Conservation (phyloP, 2,329 filamentous ascomycete genomes). For the Fusarium ramigenum region DNA sequence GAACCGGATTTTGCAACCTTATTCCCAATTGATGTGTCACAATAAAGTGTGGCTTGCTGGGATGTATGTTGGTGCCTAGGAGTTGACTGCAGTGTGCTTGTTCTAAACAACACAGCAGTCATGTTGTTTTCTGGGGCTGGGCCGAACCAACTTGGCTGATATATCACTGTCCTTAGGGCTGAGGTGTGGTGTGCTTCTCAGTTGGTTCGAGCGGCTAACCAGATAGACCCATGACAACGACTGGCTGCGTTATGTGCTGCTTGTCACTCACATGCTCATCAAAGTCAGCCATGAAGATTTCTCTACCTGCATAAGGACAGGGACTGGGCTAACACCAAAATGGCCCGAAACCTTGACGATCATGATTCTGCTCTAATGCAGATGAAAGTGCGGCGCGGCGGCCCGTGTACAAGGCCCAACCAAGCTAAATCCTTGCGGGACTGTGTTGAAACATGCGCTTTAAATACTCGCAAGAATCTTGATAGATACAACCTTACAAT, state of each 20-base stretch:
- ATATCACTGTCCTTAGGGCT: background rate
- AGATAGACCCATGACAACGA: background rate
- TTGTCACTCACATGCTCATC: background rate
- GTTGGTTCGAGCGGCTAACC: background rate
- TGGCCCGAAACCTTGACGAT: background rate
- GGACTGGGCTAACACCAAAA: background rate
- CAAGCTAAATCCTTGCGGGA: constrained; percentile 18
- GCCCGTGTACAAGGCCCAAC: constrained; percentile 8
- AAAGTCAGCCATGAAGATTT: background rate
- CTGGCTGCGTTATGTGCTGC: background rate
- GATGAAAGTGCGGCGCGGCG: constrained; percentile 18
- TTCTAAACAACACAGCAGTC: background rate
- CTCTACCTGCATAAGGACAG: background rate
- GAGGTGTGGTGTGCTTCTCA: background rate
- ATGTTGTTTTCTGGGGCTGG: background rate
- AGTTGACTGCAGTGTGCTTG: background rate
- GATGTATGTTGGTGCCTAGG: background rate
- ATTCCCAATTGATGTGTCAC: constrained; percentile 5
- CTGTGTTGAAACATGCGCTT: background rate
- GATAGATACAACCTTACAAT: background rate
- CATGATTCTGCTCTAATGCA: background rate
- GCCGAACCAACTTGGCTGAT: background rate
- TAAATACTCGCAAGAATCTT: background rate
- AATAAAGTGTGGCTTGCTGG: background rate
- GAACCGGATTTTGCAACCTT: constrained; percentile 2